Base-by-base conservation (phyloP, 352 stramenopile species). In the Globisporangium ultimum region DNA sequence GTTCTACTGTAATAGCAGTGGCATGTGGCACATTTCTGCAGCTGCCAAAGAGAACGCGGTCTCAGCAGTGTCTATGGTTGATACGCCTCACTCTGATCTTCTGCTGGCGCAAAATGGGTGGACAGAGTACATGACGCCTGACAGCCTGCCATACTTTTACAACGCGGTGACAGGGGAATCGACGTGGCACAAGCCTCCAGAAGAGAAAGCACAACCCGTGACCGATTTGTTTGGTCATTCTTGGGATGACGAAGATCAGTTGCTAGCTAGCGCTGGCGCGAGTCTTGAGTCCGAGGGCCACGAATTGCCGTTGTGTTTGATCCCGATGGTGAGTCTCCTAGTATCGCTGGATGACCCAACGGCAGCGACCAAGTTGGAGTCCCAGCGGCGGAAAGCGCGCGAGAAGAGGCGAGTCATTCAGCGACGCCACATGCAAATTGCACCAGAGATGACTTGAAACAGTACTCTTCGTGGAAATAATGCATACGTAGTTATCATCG, bases 271-370 rank as follows among this genome's bases (percentile, higher is more conserved):
- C 34, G 24, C 20, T 6, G 60, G 45, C 17, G 8, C 46, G 11
- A 15, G 6, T 18, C 22, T 36, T 41, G 51, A 22, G 34, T 42
- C 12, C 1, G 9, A 11, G 1, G 70, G 71, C 10, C 64, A 87
- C 24, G 62, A 79, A 48, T 66, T 88, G 13, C 74, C 80, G 22
- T 32, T 89, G 14, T 90, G 78, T 42, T 64, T 92, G 59, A 80
- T 90, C 41, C 82, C 82, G 38, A 80, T 89, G 64, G 77, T 84
- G 54, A 90, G 79, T 54, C 74, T 76, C 5, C 66, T 92, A 2
- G 70, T 71, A 0, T 86, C 74, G 14, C 71, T 92, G 13, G 82
- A 92, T 49, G 67, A 90, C 48, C 82, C 80, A 3, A 80, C 75
- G 7, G 82, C 80, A 7, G 74, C 70, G 15, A 58, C 72, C 0